Evolutionary conservation across 2,329 filamentous ascomycete genomes (phyloP).

Genomic region (Beauveria bassiana): DNA sequence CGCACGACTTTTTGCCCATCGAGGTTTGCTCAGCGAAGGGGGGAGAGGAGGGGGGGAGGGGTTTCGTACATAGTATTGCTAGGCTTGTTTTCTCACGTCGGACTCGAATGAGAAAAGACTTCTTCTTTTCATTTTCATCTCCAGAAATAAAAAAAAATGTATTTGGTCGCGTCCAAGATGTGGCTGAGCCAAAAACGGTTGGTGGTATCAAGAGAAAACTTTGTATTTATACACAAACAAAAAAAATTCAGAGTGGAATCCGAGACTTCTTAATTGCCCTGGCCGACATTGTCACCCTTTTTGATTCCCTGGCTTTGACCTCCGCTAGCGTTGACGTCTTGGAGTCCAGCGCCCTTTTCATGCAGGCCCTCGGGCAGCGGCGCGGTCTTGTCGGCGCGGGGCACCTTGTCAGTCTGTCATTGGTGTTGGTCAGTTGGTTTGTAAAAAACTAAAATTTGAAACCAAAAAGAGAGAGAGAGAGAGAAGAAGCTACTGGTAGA

Average conservation of each 20-base stretch:
- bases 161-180: no score
- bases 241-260: background rate
- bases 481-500: no score
- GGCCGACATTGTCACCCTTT: conserved; percentile 31
- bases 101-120: background rate
- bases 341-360: conserved; percentile 35
- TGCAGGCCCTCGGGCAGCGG: conserved; percentile 32
- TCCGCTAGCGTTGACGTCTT: conserved; percentile 34
- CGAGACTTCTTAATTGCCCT: conserved; percentile 22
- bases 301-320: conserved; percentile 36
- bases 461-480: no score
- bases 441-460: no score
- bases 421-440: background rate
- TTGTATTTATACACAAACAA: background rate
- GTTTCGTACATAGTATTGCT: background rate
- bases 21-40: no score
- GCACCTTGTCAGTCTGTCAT: conserved; percentile 27
- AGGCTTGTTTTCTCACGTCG: background rate
- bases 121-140: no score
- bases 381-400: conserved; percentile 42
- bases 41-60: no score
- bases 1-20: no score
- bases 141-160: background rate
- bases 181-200: no score
- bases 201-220: no score